These are phyloP conservation scores for Stellera chamaejasme DNA, from an alignment of 345 rosid species.

Conservation along the genomic window DNA sequence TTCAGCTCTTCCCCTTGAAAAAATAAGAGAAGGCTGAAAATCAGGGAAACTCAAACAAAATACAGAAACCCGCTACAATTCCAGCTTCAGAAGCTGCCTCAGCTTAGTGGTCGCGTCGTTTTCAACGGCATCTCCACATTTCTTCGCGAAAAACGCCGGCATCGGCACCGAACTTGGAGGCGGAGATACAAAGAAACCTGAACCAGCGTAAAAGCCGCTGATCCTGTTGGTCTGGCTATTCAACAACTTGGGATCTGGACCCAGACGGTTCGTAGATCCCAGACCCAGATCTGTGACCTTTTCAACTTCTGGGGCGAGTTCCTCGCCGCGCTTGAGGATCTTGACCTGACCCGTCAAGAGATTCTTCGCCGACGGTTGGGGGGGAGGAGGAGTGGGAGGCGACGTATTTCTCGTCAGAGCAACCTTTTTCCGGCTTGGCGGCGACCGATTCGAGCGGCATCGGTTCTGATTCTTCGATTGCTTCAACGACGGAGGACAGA, in stretches of 20 bases:
- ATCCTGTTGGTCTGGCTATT: conserved; percentile 18
- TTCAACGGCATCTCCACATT: conserved; percentile 8
- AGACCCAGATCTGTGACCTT: conserved; percentile 18
- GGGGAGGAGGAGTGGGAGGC: conserved; percentile 6
- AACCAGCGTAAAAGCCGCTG: conserved; percentile 57
- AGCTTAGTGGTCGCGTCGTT: conserved; percentile 41
- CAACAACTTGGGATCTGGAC: conserved; percentile 26
- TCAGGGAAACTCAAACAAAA: conserved; percentile 12
- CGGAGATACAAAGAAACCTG: conserved; percentile 69
- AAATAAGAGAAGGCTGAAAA: conserved; percentile 59
- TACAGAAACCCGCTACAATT: conserved; percentile 13
- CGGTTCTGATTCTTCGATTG: conserved; percentile 20
- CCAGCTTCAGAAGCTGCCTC: conserved; percentile 46
- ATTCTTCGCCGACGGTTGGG: conserved; percentile 3
- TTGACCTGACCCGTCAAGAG: conserved; percentile 41
- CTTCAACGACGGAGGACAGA: conserved; percentile 23
- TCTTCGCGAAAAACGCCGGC: conserved; percentile 60
- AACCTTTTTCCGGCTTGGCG: conserved; percentile 30
- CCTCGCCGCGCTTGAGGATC: conserved; percentile 77
- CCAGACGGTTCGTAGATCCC: conserved; percentile 23
- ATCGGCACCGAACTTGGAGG: conserved; percentile 88
- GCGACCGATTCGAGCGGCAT: conserved; percentile 19
- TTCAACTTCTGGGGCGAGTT: neutral
- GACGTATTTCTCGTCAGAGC: conserved; percentile 16
- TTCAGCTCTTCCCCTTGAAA: conserved; percentile 66